Conservation (phyloP, 805 yeast genomes). For the Komagataella mondaviorum region DNA sequence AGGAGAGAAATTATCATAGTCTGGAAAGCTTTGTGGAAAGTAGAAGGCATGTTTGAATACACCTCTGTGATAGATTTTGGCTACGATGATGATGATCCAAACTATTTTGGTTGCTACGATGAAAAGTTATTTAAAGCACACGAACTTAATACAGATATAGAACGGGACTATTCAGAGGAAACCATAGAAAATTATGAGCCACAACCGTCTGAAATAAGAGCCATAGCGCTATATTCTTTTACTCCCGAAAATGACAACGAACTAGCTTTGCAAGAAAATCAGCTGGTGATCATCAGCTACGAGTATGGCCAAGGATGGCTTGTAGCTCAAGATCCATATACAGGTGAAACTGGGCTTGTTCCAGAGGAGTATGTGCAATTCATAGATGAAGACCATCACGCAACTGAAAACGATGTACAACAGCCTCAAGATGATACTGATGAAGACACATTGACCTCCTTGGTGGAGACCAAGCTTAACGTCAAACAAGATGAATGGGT, state of each 20-base stretch:
- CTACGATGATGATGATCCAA: conserved; percentile 53
- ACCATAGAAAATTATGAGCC: conserved; percentile 9
- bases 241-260: conserved; percentile 93
- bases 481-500: not conserved
- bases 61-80: conserved; percentile 68
- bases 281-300: conserved; percentile 71
- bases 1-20: not conserved
- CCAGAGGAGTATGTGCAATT: conserved; percentile 88
- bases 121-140: conserved; percentile 3
- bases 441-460: conserved; percentile 4
- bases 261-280: conserved; percentile 65
- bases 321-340: conserved; percentile 70
- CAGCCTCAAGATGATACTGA: conserved; percentile 6
- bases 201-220: conserved; percentile 21
- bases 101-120: conserved; percentile 45
- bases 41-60: not conserved
- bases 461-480: not conserved
- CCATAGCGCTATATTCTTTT: conserved; percentile 83
- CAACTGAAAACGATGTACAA: conserved; percentile 3
- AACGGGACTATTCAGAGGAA: conserved; percentile 4
- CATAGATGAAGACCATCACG: conserved; percentile 18
- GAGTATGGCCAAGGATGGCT: conserved; percentile 98
- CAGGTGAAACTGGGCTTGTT: conserved; percentile 80
- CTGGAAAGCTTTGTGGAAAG: not conserved
- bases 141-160: not conserved